Percentiles rank a stretch among this genome's conserved stretches.
These are phyloP conservation scores for Neckera pumila DNA, from an alignment of 225 moss, liverwort and hornwort species.

Conservation along the genomic window DNA sequence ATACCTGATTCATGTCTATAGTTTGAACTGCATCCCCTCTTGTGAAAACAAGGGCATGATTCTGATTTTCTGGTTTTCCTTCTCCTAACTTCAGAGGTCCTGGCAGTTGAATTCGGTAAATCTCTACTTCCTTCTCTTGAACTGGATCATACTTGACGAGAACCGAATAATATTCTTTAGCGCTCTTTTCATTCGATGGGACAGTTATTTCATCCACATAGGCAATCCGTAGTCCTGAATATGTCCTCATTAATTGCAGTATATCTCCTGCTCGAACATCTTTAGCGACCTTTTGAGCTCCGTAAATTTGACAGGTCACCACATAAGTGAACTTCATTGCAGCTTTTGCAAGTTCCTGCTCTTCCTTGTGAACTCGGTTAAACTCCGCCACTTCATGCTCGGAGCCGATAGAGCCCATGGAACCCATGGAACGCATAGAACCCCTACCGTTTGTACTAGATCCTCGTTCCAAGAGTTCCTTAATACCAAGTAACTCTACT, in stretches of 20 bases:
- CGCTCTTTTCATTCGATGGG: conserved; percentile 9
- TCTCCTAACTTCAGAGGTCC: conserved; percentile 82
- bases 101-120: conserved; percentile 73
- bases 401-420: conserved; percentile 38
- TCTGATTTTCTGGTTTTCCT: conserved; percentile 97
- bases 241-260: conserved; percentile 62
- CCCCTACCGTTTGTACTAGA: conserved; percentile 44
- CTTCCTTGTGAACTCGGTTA: conserved; percentile 32
- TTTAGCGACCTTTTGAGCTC: conserved; percentile 56
- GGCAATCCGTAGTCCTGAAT: conserved; percentile 64
- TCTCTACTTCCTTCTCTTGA: conserved; percentile 43
- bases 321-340: conserved; percentile 95
- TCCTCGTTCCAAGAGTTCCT: conserved; percentile 62
- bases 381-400: conserved; percentile 31
- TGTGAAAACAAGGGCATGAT: conserved; percentile 88
- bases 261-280: conserved; percentile 66
- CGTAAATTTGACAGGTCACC: conserved; percentile 91
- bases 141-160: conserved; percentile 70
- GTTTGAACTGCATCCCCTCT: conserved; percentile 92
- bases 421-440: conserved; percentile 24
- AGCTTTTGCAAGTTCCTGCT: conserved; percentile 51
- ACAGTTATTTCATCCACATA: conserved; percentile 62
- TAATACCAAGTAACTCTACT: conserved; percentile 52
- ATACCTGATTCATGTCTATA: conserved; percentile 97
- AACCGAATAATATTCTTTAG: conserved; percentile 53